Evolutionary conservation across 78 protist genomes (phyloP).

Genomic region (Tieghemostelium lacteum): DNA sequence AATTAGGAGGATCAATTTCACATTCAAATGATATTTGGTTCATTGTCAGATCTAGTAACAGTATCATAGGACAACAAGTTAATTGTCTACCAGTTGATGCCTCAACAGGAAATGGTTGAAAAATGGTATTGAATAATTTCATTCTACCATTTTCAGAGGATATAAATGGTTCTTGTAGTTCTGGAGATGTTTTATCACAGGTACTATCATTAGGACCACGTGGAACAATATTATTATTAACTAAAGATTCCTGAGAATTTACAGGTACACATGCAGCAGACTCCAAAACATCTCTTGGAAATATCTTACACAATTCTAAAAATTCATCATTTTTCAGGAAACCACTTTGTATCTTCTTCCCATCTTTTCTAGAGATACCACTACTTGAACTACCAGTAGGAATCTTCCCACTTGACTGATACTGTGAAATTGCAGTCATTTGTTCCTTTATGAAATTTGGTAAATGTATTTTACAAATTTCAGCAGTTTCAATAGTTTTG

Average conservation of each 20-base stretch:
- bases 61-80: not conserved
- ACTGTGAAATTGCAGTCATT: not conserved
- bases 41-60: not conserved
- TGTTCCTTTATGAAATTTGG: not conserved
- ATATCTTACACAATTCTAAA: not conserved
- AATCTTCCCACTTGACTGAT: no score
- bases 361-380: not conserved
- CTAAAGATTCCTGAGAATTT: not conserved
- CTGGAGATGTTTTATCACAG: no score
- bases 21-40: not conserved
- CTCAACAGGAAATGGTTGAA: not conserved
- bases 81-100: not conserved
- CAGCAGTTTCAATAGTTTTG: not conserved
- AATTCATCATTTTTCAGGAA: not conserved
- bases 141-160: not conserved
- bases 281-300: not conserved
- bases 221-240: no score
- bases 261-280: no score
- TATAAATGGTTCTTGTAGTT: no score
- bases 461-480: not conserved
- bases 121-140: not conserved
- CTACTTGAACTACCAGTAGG: no score
- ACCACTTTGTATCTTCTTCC: not conserved
- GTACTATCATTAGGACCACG: no score
- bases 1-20: not conserved